Evolutionary conservation across 2,329 filamentous ascomycete genomes (phyloP).

Genomic region (Daldinia sp.): DNA sequence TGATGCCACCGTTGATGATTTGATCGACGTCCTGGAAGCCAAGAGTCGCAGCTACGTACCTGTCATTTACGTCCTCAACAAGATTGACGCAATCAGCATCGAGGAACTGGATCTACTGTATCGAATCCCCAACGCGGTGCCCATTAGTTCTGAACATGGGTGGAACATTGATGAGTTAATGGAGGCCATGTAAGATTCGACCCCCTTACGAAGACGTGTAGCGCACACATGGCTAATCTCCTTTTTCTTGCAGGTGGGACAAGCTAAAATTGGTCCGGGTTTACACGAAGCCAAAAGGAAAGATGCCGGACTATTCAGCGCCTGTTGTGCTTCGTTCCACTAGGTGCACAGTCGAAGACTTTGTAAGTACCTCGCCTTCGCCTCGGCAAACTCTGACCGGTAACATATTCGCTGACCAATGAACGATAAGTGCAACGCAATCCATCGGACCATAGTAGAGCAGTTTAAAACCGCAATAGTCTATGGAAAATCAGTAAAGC

Average conservation of each 20-base stretch:
- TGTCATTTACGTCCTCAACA: constrained; percentile 99
- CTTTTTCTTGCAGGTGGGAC: constrained; percentile 71
- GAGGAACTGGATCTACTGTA: constrained; percentile 97
- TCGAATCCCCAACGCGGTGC: constrained; percentile 94
- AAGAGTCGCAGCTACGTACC: constrained; percentile 96
- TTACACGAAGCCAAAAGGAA: constrained; percentile 98
- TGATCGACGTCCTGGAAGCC: constrained; percentile 95
- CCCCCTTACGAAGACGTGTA: constrained; percentile 14
- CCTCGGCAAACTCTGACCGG: constrained; percentile 32
- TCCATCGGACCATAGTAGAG: constrained; percentile 94
- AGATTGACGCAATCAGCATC: constrained; percentile 97
- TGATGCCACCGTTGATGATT: constrained; percentile 94
- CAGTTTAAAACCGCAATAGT: constrained; percentile 96
- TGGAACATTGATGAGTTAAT: constrained; percentile 98
- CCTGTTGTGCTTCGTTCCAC: constrained; percentile 88
- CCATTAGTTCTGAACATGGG: constrained; percentile 95
- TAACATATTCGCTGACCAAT: constrained; percentile 50
- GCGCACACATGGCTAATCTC: constrained; percentile 37
- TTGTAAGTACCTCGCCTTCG: constrained; percentile 69
- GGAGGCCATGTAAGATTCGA: constrained; percentile 77
- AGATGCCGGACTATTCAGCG: constrained; percentile 87
- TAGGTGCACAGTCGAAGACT: constrained; percentile 93
- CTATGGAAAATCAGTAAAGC: constrained; percentile 97
- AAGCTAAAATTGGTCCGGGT: constrained; percentile 90
- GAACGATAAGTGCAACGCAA: constrained; percentile 81